Evolutionary conservation across 1,139 yeast genomes (phyloP).

Genomic region (Taphrina populina): DNA sequence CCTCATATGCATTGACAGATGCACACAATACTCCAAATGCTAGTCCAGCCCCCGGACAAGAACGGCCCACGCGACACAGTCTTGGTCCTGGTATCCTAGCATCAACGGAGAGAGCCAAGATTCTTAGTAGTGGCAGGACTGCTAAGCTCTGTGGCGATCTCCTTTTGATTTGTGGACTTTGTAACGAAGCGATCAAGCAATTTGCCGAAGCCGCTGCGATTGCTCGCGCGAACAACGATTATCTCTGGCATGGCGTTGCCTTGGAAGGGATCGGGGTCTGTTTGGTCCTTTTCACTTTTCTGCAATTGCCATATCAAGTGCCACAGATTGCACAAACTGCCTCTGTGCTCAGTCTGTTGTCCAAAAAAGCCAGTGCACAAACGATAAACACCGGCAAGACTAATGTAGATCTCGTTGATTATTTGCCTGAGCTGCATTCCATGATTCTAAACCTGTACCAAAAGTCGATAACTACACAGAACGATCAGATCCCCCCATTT

Average conservation of each 20-base stretch:
- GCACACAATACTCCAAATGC: conserved; percentile 31
- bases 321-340: conserved; percentile 52
- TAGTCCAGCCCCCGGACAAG: conserved; percentile 29
- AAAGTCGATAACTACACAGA: conserved; percentile 58
- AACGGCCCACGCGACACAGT: conserved; percentile 23
- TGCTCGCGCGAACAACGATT: conserved; percentile 66
- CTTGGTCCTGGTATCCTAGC: conserved; percentile 38
- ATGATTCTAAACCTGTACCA: conserved; percentile 61
- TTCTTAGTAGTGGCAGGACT: conserved; percentile 68
- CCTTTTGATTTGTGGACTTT: conserved; percentile 74
- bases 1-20: conserved; percentile 31
- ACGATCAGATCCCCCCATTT: conserved; percentile 78
- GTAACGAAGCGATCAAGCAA: conserved; percentile 65
- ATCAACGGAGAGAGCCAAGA: conserved; percentile 54
- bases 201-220: conserved; percentile 69
- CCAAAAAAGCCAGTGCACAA: conserved; percentile 42
- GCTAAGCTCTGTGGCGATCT: conserved; percentile 73
- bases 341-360: background rate
- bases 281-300: conserved; percentile 58
- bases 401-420: conserved; percentile 47
- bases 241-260: conserved; percentile 84
- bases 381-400: conserved; percentile 33
- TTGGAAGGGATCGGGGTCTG: conserved; percentile 76
- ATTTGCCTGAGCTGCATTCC: conserved; percentile 54
- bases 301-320: conserved; percentile 60